A percentile compares a stretch with the other conserved stretches of the same genome.
phyloP scores from a whole-genome alignment of 2,329 filamentous ascomycete genomes.

The Gaeumannomyces sp. region DNA sequence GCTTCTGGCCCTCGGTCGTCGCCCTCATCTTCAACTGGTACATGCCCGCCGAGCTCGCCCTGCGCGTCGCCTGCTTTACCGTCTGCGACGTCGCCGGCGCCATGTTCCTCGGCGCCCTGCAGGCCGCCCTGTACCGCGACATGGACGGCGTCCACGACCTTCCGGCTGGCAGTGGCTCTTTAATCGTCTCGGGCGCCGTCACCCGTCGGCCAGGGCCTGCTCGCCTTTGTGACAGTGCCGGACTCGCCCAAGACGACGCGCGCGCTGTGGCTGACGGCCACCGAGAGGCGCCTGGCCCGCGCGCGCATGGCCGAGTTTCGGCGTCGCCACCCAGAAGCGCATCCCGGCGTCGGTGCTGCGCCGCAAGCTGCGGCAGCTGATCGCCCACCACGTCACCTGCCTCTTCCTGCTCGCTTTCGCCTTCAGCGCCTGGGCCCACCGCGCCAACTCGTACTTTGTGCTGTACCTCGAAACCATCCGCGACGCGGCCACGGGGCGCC shows the following conservation, averaged over 20 bases:
- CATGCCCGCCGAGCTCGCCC: slow-evolving; percentile 34
- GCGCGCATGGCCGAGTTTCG: slow-evolving; percentile 14
- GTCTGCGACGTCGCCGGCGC: slow-evolving; percentile 7
- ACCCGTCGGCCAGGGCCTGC: slow-evolving; percentile 26
- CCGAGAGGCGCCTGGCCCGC: slow-evolving; percentile 15
- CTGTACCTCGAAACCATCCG: slow-evolving; percentile 20
- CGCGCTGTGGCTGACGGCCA: slow-evolving; percentile 16
- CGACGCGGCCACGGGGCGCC: slow-evolving; percentile 15
- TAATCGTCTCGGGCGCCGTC: slow-evolving; percentile 8
- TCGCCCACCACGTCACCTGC: slow-evolving; percentile 18
- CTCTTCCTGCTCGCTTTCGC: slow-evolving; percentile 20
- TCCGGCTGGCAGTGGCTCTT: slow-evolving; percentile 22
- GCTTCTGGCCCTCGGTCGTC: slow-evolving; percentile 7
- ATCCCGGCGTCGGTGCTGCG: slow-evolving; percentile 15
- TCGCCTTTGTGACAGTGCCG: slow-evolving; percentile 32
- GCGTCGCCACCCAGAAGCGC: slow-evolving; percentile 16
- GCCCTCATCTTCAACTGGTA: slow-evolving; percentile 29
- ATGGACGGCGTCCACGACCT: slow-evolving; percentile 24
- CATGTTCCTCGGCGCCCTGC: slow-evolving; percentile 22
- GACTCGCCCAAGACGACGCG: slow-evolving; percentile 21
- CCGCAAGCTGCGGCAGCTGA: slow-evolving; percentile 14
- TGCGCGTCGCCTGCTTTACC: slow-evolving; percentile 23
- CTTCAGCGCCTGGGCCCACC: slow-evolving; percentile 20
- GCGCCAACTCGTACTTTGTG: slow-evolving; percentile 22
- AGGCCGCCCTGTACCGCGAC: slow-evolving; percentile 23